These are phyloP conservation scores for Geosmithia flava DNA, from an alignment of 2,329 filamentous ascomycete genomes.

Conservation along the genomic window DNA sequence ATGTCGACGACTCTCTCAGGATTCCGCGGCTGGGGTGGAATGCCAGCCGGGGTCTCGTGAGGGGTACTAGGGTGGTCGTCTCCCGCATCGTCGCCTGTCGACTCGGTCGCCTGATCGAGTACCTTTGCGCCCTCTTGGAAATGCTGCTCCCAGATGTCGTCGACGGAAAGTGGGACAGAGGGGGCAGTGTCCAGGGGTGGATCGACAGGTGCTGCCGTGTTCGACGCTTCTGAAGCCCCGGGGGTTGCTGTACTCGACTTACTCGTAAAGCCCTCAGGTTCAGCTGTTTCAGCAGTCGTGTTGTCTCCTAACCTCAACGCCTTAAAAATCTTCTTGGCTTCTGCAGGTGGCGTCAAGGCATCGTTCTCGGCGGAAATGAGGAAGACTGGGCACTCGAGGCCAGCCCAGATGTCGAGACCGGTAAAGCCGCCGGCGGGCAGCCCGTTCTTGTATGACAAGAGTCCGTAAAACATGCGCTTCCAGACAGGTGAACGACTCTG, in stretches of 20 bases:
- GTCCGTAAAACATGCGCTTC: conserved; percentile 67
- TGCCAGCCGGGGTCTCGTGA: conserved; percentile 23
- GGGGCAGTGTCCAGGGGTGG: background rate
- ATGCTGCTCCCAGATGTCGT: conserved; percentile 24
- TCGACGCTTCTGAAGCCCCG: background rate
- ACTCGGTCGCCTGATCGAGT: conserved; percentile 9
- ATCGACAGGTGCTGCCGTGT: conserved; percentile 8
- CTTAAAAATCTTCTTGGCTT: conserved; percentile 54
- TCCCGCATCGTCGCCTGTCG: conserved; percentile 16
- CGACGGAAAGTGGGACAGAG: conserved; percentile 19
- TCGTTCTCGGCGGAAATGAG: conserved; percentile 72
- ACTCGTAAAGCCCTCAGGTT: too few relatives aligned
- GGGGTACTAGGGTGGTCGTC: conserved; percentile 33
- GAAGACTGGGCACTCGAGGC: conserved; percentile 60
- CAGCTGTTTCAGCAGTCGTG: too few relatives aligned
- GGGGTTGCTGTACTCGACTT: background rate
- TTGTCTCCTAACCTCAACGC: conserved; percentile 14
- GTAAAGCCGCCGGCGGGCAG: conserved; percentile 52
- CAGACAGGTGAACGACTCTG: conserved; percentile 77
- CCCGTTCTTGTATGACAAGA: conserved; percentile 42
- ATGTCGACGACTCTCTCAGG: conserved; percentile 50
- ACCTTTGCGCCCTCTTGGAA: conserved; percentile 7
- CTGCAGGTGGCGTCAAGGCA: conserved; percentile 56
- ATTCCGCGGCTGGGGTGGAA: conserved; percentile 34
- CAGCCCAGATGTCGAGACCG: conserved; percentile 58